Percentiles rank a stretch among this genome's conserved stretches.
Conservation (phyloP, 805 yeast species). For the Candida krabiensis region DNA sequence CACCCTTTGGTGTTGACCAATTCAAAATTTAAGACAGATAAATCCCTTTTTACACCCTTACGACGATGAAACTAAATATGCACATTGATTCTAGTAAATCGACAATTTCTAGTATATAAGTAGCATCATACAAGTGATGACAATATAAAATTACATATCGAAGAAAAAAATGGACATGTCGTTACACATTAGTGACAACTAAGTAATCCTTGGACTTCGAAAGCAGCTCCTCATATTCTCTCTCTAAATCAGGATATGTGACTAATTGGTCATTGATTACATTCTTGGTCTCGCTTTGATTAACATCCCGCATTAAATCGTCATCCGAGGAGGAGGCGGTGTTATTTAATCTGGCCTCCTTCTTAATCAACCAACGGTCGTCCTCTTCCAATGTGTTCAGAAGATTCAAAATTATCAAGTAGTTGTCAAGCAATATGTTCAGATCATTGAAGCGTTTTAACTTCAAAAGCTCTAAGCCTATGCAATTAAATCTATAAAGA, state of each 20-base stretch:
- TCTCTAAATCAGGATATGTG: conserved; percentile 20
- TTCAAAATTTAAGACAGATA: too few relatives aligned
- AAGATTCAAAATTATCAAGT: conserved; percentile 40
- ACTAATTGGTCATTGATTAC: conserved; percentile 14
- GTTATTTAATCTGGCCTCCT: conserved; percentile 13
- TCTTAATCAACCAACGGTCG: conserved; percentile 42
- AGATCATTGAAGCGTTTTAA: conserved; percentile 14
- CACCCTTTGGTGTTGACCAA: too few relatives aligned
- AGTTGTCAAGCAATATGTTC: conserved; percentile 34
- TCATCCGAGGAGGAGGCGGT: conserved; percentile 7
- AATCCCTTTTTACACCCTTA: too few relatives aligned
- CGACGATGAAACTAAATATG: too few relatives aligned
- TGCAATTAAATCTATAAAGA: conserved; percentile 39
- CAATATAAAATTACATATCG: too few relatives aligned
- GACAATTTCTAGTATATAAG: too few relatives aligned
- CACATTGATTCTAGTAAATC: too few relatives aligned
- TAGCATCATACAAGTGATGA: too few relatives aligned
- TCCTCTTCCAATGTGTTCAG: conserved; percentile 36
- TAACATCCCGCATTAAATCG: conserved; percentile 3
- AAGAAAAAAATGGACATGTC: not conserved
- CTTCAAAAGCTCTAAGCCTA: conserved; percentile 14
- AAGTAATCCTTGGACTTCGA: not conserved
- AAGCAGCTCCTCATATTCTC: conserved; percentile 19
- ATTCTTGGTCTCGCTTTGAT: conserved; percentile 1
- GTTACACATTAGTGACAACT: not conserved